phyloP scores from a whole-genome alignment of 176 grass and related monocot genomes.

The Eragrostis curvula region DNA sequence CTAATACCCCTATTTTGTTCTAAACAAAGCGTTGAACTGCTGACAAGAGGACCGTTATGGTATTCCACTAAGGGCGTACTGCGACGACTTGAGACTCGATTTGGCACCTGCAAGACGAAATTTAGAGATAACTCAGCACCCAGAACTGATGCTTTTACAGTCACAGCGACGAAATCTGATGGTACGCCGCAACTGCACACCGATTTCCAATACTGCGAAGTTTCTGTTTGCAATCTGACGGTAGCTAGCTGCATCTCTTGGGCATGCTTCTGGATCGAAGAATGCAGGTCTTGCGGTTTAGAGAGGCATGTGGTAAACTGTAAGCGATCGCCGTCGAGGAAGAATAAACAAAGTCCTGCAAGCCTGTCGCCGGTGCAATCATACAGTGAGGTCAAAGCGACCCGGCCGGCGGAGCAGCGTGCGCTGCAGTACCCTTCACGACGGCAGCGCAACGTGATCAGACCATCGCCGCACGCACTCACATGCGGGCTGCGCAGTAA shows the following conservation, averaged over 20 bases:
- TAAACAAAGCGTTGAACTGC: slow-evolving; percentile 2
- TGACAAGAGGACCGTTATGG: not conserved
- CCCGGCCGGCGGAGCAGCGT: not conserved
- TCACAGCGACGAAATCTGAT: not conserved
- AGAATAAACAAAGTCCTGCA: not conserved
- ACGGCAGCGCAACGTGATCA: not conserved
- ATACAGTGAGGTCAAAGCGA: not conserved
- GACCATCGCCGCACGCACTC: no score
- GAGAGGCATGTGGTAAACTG: not conserved
- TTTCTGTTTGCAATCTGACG: not conserved
- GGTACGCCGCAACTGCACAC: not conserved
- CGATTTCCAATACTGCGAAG: not conserved
- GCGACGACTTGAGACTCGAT: not conserved
- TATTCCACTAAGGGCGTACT: no score
- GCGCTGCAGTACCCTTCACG: slow-evolving; percentile 22
- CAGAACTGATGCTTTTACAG: not conserved
- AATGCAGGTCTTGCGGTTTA: not conserved
- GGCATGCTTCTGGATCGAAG: not conserved
- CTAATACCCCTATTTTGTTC: not conserved
- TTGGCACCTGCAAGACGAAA: not conserved
- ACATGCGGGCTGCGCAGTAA: not conserved
- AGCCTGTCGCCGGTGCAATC: slow-evolving; percentile 3
- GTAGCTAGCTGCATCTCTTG: not conserved
- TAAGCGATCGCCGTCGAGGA: not conserved
- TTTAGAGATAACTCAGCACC: not conserved